Base-by-base conservation (phyloP, 2,329 filamentous ascomycete species). In the Fusarium proliferatum region DNA sequence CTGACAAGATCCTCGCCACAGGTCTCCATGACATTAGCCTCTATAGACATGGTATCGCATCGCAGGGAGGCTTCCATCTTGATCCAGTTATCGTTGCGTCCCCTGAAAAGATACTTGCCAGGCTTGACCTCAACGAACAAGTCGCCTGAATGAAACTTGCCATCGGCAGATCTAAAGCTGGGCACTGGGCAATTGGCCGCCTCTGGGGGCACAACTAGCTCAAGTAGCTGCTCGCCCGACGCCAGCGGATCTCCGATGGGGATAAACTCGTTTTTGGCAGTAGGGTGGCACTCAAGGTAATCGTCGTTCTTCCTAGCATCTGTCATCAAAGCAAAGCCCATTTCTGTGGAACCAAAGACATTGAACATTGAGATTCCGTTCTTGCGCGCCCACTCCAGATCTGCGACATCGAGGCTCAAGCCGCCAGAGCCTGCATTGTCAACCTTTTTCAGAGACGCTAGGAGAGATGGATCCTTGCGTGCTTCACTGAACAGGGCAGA, bases 71-170 rank as follows among this genome's bases (percentile, higher is more conserved):
- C 48, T 19, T 75, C 51, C 76, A 78, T 78, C 33, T 78, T 78
- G 59, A 78, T 78, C 76, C 76, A 78, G 23, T 75, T 67, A 15
- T 78, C 76, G 3, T 66, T 71, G 2, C 76, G 74, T 5, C 76
- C 76, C 8, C 65, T 69, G 3, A 60, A 55, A 3, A 74, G 1
- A n/a, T 72, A 78, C 23, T 62, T 42, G 0, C 76, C 75, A 8
- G 76, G 71, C n/a, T n/a, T 45, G 5, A 66, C 51, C 42, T 77
- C 71, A 5, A 72, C 61, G 21, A 80, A 79, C 26, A 79, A 57
- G 12, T 76, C 78, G 9, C 77, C 74, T 0, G 77, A 73, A 15
- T 77, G 70, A 12, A 76, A 78, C 28, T 72, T 74, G 26, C 49
- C 81, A 49, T 71, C 72, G 2, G 41, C 7, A 7, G 55, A 56